Evolutionary conservation across 495 filamentous ascomycete genomes (phyloP).

Genomic region (Jackrogersella minutella): DNA sequence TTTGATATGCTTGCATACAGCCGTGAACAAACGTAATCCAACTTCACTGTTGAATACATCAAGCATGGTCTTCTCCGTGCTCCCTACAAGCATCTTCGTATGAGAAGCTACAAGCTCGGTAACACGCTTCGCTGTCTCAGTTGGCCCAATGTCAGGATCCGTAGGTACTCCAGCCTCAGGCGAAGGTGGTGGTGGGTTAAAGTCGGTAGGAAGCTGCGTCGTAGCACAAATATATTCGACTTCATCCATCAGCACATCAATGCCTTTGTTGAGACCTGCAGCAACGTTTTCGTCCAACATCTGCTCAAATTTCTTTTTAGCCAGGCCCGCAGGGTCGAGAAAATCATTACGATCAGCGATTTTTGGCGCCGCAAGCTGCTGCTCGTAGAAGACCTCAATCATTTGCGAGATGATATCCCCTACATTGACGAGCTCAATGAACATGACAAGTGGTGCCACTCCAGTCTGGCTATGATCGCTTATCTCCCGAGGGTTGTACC

Average conservation of each 20-base stretch:
- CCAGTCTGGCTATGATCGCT: conserved; percentile 72
- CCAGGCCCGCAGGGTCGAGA: conserved; percentile 85
- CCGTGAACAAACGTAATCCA: conserved; percentile 86
- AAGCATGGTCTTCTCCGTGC: conserved; percentile 95
- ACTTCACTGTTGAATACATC: conserved; percentile 99
- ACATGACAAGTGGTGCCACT: conserved; percentile 92
- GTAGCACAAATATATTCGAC: conserved; percentile 95
- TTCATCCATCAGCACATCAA: conserved; percentile 98
- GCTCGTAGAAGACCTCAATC: conserved; percentile 98
- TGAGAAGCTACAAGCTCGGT: conserved; percentile 87
- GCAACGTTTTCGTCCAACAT: conserved; percentile 98
- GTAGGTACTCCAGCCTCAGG: conserved; percentile 25
- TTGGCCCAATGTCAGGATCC: conserved; percentile 79
- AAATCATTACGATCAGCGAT: conserved; percentile 95
- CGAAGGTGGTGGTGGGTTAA: conserved; percentile 69
- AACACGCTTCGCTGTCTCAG: conserved; percentile 75
- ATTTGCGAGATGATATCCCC: conserved; percentile 98
- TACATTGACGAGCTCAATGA: conserved; percentile 96
- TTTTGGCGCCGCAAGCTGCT: conserved; percentile 82
- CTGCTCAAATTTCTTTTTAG: conserved; percentile 98
- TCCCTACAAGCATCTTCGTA: conserved; percentile 88
- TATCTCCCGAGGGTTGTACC: conserved; percentile 89
- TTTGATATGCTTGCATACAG: conserved; percentile 96
- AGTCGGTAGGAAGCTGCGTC: conserved; percentile 85
- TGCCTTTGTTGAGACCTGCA: conserved; percentile 94